phyloP scores from a whole-genome alignment of 768 basidiomycete species.

The Galerina sulciceps region DNA sequence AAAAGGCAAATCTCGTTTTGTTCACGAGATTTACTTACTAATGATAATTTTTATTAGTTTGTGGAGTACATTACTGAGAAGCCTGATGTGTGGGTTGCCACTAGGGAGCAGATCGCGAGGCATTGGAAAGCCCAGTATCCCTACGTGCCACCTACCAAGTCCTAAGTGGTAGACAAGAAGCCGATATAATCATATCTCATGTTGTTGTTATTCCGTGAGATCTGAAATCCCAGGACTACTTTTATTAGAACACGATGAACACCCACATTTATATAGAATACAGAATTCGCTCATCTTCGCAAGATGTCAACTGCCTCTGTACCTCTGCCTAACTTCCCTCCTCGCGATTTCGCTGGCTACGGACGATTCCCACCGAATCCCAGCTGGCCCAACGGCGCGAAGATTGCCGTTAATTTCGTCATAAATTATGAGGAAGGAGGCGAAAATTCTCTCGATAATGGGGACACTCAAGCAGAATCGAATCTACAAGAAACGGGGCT shows the following conservation, averaged over 20 bases:
- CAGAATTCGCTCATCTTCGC: too few species aligned
- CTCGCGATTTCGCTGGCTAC: slow-evolving; percentile 19
- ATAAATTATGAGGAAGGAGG: slow-evolving; percentile 23
- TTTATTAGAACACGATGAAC: too few species aligned
- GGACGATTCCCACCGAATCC: slow-evolving; percentile 19
- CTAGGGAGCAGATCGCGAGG: slow-evolving; percentile 20
- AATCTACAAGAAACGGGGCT: slow-evolving; percentile 16
- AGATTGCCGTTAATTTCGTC: slow-evolving; percentile 21
- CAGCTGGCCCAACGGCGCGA: slow-evolving; percentile 20
- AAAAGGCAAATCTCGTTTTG: slow-evolving; percentile 8
- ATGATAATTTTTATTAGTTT: slow-evolving; percentile 3
- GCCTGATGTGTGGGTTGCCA: slow-evolving; percentile 20
- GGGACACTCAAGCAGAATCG: slow-evolving; percentile 17
- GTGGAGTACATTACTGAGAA: slow-evolving; percentile 17
- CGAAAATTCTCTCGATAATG: slow-evolving; percentile 20
- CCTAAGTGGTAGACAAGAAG: too few species aligned
- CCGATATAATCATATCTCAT: too few species aligned
- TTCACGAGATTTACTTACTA: background rate
- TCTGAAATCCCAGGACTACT: too few species aligned
- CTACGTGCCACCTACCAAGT: slow-evolving; percentile 5
- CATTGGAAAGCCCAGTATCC: slow-evolving; percentile 20
- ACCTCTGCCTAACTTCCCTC: slow-evolving; percentile 16
- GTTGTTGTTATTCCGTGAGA: too few species aligned
- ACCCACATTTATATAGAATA: too few species aligned
- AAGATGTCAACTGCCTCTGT: background rate